phyloP scores from a whole-genome alignment of 345 rosid species.

The Dovyalis caffra region DNA sequence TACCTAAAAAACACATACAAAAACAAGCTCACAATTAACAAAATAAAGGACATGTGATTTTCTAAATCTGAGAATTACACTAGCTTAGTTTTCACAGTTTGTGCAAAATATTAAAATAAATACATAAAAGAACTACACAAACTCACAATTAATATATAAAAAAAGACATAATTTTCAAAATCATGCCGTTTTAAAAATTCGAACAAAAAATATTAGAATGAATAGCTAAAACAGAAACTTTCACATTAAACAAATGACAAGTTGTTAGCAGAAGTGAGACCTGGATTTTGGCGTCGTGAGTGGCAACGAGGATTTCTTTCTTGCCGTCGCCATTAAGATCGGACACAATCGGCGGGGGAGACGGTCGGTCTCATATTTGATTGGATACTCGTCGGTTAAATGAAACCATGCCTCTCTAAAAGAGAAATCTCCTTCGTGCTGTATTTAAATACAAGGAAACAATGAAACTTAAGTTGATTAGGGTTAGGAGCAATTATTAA shows the following conservation, averaged over 20 bases:
- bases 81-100: not conserved
- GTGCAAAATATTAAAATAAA: not conserved
- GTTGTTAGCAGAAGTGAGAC: slow-evolving; percentile 24
- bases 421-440: slow-evolving; percentile 99
- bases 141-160: not conserved
- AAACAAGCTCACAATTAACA: not conserved
- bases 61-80: too few relatives aligned
- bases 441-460: not conserved
- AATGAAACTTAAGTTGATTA: not conserved
- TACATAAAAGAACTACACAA: not conserved
- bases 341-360: slow-evolving; percentile 87
- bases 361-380: slow-evolving; percentile 85
- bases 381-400: slow-evolving; percentile 75
- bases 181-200: not conserved
- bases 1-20: slow-evolving; percentile 40
- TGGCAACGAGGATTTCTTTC: slow-evolving; percentile 83
- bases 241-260: too few relatives aligned
- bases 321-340: slow-evolving; percentile 97
- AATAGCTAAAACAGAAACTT: not conserved
- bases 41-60: not conserved
- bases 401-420: slow-evolving; percentile 95
- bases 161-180: not conserved
- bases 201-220: not conserved
- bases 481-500: not conserved
- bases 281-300: slow-evolving; percentile 94